Percentiles rank a stretch among this genome's conserved stretches.
These are phyloP conservation scores for Aeminium ludgeri DNA, from an alignment of 495 filamentous ascomycete species.

Conservation along the genomic window DNA sequence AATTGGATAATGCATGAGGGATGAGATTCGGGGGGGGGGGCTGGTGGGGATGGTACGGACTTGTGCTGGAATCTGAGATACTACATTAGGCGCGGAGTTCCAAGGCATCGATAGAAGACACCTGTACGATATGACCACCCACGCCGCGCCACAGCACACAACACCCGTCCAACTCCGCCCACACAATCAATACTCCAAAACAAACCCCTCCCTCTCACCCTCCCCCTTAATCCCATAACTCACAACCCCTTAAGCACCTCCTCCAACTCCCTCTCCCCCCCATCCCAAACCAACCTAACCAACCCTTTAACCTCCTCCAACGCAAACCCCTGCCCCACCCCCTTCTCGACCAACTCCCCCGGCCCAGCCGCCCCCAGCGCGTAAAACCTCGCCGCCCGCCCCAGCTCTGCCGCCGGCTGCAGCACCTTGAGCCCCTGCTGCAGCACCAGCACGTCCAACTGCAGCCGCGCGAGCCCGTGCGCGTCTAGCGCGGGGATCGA, in stretches of 20 bases:
- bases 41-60: no score
- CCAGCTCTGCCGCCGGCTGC: slow-evolving; percentile 40
- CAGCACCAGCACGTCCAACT: slow-evolving; percentile 79
- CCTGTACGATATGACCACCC: no score
- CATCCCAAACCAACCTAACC: slow-evolving; percentile 56
- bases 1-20: no score
- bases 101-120: no score
- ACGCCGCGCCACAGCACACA: no score
- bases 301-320: slow-evolving; percentile 75
- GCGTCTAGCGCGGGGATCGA: slow-evolving; percentile 53
- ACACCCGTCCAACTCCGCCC: no score
- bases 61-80: no score
- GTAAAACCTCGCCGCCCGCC: slow-evolving; percentile 56
- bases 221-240: no score
- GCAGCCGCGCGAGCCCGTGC: slow-evolving; percentile 62
- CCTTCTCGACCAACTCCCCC: slow-evolving; percentile 35
- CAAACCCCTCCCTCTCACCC: no score
- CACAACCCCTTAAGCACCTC: not conserved
- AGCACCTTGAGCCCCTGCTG: slow-evolving; percentile 93
- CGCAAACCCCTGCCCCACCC: slow-evolving; percentile 37
- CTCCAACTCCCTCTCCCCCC: slow-evolving; percentile 7
- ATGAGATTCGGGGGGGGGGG: no score
- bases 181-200: no score
- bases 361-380: slow-evolving; percentile 64
- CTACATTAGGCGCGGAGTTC: no score